A percentile compares a stretch with the other conserved stretches of the same genome.
phyloP scores from a whole-genome alignment of 495 filamentous ascomycete species.

The Xylaria grammica region DNA sequence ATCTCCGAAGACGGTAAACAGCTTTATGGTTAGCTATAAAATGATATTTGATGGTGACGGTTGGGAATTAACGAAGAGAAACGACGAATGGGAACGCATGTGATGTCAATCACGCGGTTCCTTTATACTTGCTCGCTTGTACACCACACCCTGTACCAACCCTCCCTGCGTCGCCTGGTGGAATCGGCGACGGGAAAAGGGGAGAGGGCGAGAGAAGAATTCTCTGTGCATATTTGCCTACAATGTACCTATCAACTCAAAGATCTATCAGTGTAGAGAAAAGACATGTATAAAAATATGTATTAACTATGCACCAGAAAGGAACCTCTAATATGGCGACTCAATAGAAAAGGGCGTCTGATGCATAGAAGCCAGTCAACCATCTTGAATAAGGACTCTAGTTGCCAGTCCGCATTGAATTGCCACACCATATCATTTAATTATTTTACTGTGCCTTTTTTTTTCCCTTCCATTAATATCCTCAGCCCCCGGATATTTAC shows the following conservation, averaged over 20 bases:
- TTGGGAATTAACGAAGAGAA: constrained; percentile 1
- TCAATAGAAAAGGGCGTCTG: too few species aligned
- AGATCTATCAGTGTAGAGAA: constrained; percentile 4
- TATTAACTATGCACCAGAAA: constrained; percentile 6
- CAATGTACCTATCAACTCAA: constrained; percentile 14
- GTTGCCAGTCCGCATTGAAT: too few species aligned
- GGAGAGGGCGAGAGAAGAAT: not conserved
- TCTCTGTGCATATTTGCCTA: constrained; percentile 10
- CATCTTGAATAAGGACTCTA: too few species aligned
- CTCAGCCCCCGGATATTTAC: too few species aligned
- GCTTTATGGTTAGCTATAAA: constrained; percentile 12
- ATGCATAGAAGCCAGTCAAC: too few species aligned
- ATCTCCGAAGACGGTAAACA: constrained; percentile 78
- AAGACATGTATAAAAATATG: constrained; percentile 25
- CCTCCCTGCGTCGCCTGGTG: not conserved
- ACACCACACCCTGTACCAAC: constrained; percentile 7
- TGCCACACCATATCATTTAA: too few species aligned
- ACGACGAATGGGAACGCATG: not conserved
- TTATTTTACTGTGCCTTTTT: too few species aligned
- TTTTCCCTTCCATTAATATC: too few species aligned
- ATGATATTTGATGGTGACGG: not conserved
- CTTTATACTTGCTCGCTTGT: constrained; percentile 9
- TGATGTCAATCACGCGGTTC: not conserved
- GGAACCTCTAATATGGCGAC: not conserved
- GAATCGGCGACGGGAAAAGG: not conserved